These are phyloP conservation scores for Dillenia turbinata DNA, from an alignment of 164 flowering plant genomes.

Conservation along the genomic window DNA sequence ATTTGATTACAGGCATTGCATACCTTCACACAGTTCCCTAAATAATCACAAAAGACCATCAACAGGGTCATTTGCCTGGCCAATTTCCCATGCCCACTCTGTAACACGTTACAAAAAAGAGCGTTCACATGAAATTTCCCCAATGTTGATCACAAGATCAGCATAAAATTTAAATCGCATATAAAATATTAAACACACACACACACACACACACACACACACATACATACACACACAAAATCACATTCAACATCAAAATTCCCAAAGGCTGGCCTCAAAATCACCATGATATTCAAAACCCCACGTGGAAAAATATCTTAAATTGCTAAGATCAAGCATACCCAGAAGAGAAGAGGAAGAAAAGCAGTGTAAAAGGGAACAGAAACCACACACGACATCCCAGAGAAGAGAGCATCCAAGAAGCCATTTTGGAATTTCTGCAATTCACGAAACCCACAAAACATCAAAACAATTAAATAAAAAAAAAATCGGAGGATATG, in stretches of 20 bases:
- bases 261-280: neutral
- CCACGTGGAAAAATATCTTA: neutral
- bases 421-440: conserved; percentile 68
- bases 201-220: neutral
- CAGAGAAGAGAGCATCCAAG: conserved; percentile 77
- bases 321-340: conserved; percentile 21
- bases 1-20: neutral
- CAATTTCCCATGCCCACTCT: conserved; percentile 97
- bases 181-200: neutral
- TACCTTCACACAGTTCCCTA: conserved; percentile 87
- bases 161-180: neutral
- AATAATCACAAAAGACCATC: conserved; percentile 94
- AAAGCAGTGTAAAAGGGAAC: conserved; percentile 98
- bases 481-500: neutral
- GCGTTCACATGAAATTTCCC: neutral
- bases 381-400: conserved; percentile 86
- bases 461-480: neutral
- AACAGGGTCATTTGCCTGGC: conserved; percentile 98
- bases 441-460: conserved; percentile 17
- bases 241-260: conserved; percentile 1
- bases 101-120: conserved; percentile 20
- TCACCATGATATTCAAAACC: neutral
- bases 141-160: no score
- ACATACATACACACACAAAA: neutral
- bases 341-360: conserved; percentile 97